phyloP scores from a whole-genome alignment of 2,329 filamentous ascomycete genomes.

The Plenodomus lindquistii region DNA sequence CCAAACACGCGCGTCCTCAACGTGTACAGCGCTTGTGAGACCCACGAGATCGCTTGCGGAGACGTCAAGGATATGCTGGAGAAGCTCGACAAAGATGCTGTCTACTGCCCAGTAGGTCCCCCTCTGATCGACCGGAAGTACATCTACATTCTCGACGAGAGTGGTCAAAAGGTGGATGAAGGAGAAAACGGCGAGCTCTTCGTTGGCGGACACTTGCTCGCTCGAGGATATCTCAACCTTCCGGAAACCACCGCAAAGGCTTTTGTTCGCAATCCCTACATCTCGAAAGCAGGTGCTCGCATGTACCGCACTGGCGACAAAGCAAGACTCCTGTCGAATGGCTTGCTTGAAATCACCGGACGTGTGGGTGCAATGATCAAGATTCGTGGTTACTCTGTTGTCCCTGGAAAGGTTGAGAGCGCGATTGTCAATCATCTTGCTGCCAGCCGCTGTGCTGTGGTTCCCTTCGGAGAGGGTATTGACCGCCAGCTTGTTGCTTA shows the following conservation, averaged over 20 bases:
- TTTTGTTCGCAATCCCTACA: constrained; percentile 70
- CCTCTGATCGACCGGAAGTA: constrained; percentile 66
- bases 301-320: constrained; percentile 78
- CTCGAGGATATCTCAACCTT: constrained; percentile 77
- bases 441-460: constrained; percentile 71
- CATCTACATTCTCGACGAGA: constrained; percentile 73
- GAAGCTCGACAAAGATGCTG: constrained; percentile 58
- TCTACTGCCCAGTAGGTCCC: constrained; percentile 74
- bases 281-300: constrained; percentile 60
- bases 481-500: constrained; percentile 78
- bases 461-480: constrained; percentile 75
- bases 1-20: constrained; percentile 73
- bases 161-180: constrained; percentile 62
- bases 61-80: constrained; percentile 70
- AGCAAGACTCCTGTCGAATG: constrained; percentile 68
- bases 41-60: constrained; percentile 77
- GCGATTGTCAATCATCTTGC: constrained; percentile 71
- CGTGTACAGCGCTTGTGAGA: constrained; percentile 82
- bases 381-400: constrained; percentile 76
- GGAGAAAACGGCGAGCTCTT: constrained; percentile 74
- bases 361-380: constrained; percentile 81
- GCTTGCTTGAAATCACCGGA: constrained; percentile 74
- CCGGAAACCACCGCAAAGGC: constrained; percentile 75
- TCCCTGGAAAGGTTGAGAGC: constrained; percentile 76
- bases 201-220: constrained; percentile 73